Percentiles rank a stretch among this genome's conserved stretches.
Conservation (phyloP, 352 stramenopile species). For the Phytophthora constricta region DNA sequence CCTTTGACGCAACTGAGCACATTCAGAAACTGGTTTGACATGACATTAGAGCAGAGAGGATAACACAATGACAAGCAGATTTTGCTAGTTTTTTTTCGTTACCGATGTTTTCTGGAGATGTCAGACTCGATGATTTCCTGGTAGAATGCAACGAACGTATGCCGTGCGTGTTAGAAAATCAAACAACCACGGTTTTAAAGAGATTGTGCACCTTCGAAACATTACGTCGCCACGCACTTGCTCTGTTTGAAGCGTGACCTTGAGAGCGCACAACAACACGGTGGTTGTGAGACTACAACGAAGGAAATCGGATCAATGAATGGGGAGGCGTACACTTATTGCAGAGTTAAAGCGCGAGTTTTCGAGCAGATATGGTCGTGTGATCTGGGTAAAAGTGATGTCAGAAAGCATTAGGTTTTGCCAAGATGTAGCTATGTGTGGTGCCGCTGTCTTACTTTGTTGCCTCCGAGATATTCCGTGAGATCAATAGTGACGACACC, state of each 20-base stretch:
- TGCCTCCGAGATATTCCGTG: conserved; percentile 39
- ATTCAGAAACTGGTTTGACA: conserved; percentile 16
- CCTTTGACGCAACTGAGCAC: conserved; percentile 5
- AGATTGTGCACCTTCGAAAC: conserved; percentile 38
- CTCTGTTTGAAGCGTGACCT: conserved; percentile 39
- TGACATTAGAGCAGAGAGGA: conserved; percentile 17
- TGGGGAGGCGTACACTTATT: conserved; percentile 28
- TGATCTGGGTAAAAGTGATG: conserved; percentile 2
- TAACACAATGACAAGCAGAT: conserved; percentile 5
- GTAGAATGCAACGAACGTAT: no score
- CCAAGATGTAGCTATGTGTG: no score
- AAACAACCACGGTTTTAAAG: no score
- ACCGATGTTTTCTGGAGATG: conserved; percentile 8
- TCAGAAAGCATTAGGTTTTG: no score
- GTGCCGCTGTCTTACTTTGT: conserved; percentile 9
- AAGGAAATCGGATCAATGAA: neutral
- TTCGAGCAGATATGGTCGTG: conserved; percentile 40
- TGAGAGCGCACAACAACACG: neutral
- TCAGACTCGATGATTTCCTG: conserved; percentile 5
- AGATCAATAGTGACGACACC: conserved; percentile 44
- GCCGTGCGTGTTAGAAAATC: no score
- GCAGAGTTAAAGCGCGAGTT: conserved; percentile 50
- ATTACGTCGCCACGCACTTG: conserved; percentile 47
- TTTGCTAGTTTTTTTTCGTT: conserved; percentile 18
- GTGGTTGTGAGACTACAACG: neutral